Conservation (phyloP, 495 filamentous ascomycete species). For the Penicillium argentinense region DNA sequence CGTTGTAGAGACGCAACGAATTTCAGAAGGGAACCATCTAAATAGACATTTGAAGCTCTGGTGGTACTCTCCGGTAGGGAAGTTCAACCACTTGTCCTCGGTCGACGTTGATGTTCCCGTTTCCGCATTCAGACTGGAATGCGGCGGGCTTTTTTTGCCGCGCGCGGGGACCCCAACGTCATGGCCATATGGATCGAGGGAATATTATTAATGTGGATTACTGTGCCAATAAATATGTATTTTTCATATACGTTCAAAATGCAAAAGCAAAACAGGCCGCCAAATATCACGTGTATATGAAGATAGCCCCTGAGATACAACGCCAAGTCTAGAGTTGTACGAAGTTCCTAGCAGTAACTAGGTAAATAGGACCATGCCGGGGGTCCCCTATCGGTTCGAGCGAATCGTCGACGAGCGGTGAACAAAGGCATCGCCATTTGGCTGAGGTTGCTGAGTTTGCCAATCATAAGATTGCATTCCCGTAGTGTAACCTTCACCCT, state of each 20-base stretch:
- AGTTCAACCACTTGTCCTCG: not conserved
- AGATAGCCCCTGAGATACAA: not conserved
- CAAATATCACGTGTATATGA: too few species aligned
- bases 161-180: constrained; percentile 1
- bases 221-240: too few species aligned
- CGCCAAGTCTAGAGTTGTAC: constrained; percentile 12
- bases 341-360: not conserved
- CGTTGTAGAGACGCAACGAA: not conserved
- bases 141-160: constrained; percentile 2
- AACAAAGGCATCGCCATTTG: constrained; percentile 22
- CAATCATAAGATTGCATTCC: constrained; percentile 32
- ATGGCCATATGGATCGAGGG: not conserved
- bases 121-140: constrained; percentile 3
- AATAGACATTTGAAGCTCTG: not conserved
- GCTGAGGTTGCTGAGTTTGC: constrained; percentile 6
- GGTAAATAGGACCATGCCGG: too few species aligned
- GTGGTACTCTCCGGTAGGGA: not conserved
- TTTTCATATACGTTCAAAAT: not conserved
- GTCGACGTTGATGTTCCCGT: not conserved
- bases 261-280: too few species aligned
- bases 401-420: constrained; percentile 33
- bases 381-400: constrained; percentile 17
- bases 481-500: constrained; percentile 26
- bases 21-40: not conserved
- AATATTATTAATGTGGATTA: too few species aligned